phyloP scores from a whole-genome alignment of 345 rosid species.

The Nasturtium officinale region DNA sequence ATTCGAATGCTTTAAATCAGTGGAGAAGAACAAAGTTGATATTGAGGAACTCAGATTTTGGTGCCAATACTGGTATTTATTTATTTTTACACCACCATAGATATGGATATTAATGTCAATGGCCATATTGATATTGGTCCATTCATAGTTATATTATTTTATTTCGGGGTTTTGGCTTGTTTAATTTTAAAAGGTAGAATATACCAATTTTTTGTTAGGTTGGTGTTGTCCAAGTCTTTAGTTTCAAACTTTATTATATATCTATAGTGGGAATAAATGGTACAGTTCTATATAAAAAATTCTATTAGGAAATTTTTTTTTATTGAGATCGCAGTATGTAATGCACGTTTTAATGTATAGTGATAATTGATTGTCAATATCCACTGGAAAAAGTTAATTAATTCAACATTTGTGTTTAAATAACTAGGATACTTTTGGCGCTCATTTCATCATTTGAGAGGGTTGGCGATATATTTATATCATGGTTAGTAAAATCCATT shows the following conservation, averaged over 20 bases:
- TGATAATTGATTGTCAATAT: background rate
- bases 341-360: slow-evolving; percentile 33
- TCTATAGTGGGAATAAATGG: background rate
- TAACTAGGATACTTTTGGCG: slow-evolving; percentile 79
- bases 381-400: background rate
- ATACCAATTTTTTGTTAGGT: background rate
- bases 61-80: slow-evolving; percentile 87
- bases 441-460: slow-evolving; percentile 69
- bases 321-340: background rate
- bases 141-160: slow-evolving; percentile 4
- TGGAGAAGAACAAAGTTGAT: slow-evolving; percentile 80
- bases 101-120: background rate
- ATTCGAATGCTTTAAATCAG: slow-evolving; percentile 76
- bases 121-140: background rate
- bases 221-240: slow-evolving; percentile 13
- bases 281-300: background rate
- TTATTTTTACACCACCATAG: no score
- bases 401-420: background rate
- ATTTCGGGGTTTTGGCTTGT: background rate
- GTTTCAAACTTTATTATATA: background rate
- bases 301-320: background rate
- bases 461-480: slow-evolving; percentile 60
- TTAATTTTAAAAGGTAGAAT: background rate
- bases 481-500: slow-evolving; percentile 58
- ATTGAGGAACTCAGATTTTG: slow-evolving; percentile 85